Conservation (phyloP, 257 asterid species). For the Salvia rosmarinus region DNA sequence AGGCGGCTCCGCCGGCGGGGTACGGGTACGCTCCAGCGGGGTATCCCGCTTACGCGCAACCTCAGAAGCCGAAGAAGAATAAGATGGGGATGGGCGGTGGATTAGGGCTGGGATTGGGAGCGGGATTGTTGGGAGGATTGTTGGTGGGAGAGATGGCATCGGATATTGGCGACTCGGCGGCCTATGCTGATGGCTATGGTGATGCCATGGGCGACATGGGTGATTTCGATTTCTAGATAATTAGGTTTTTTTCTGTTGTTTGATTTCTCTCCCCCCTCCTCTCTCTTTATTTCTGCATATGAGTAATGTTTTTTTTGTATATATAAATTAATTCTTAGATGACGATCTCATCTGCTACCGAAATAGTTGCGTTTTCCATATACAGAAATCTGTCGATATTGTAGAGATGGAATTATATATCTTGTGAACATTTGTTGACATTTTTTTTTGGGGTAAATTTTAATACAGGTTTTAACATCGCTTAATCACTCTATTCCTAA, state of each 20-base stretch:
- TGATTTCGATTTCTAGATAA: constrained; percentile 36
- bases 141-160: constrained; percentile 76
- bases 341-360: too few species aligned
- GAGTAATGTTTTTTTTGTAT: too few species aligned
- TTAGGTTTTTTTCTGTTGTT: too few species aligned
- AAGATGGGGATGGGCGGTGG: constrained; percentile 59
- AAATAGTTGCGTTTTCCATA: too few species aligned
- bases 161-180: constrained; percentile 53
- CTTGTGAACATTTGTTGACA: too few species aligned
- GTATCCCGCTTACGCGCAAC: constrained; percentile 49
- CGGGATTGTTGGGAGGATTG: constrained; percentile 89
- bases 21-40: constrained; percentile 46
- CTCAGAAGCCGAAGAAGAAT: constrained; percentile 57
- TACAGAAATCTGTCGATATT: too few species aligned
- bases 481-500: too few species aligned
- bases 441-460: too few species aligned
- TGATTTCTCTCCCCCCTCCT: neutral
- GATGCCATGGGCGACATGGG: constrained; percentile 59
- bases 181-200: constrained; percentile 51
- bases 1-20: constrained; percentile 40
- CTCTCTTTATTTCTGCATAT: neutral
- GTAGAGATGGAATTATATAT: too few species aligned
- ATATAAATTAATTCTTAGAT: too few species aligned
- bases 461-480: too few species aligned
- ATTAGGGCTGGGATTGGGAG: constrained; percentile 79